Evolutionary conservation across 768 basidiomycete genomes (phyloP).

Genomic region (Tricholoma sp.): DNA sequence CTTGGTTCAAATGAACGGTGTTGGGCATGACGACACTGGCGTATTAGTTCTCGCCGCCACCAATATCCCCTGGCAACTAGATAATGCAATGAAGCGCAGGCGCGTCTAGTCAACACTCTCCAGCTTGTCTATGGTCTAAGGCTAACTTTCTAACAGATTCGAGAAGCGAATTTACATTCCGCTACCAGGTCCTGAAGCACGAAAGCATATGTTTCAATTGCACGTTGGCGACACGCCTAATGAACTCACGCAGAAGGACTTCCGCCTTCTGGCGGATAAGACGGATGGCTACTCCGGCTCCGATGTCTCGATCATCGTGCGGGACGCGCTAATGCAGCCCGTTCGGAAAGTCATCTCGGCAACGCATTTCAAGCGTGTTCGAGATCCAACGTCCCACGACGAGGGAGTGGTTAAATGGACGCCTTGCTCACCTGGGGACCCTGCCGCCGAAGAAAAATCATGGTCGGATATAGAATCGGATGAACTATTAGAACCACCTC

Average conservation of each 20-base stretch:
- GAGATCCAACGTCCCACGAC: constrained; percentile 22
- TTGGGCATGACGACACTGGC: constrained; percentile 95
- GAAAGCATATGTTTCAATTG: constrained; percentile 94
- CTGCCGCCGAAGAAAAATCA: constrained; percentile 75
- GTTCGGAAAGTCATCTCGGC: constrained; percentile 94
- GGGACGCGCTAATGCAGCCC: constrained; percentile 98
- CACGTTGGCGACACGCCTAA: constrained; percentile 94
- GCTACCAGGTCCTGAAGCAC: constrained; percentile 87
- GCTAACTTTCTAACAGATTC: constrained; percentile 46
- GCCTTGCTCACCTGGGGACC: constrained; percentile 94
- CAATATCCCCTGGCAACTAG: constrained; percentile 97
- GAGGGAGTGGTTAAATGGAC: constrained; percentile 61
- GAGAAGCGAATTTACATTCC: constrained; percentile 99
- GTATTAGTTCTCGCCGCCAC: constrained; percentile 96
- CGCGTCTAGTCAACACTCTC: constrained; percentile 24
- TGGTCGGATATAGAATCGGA: constrained; percentile 89
- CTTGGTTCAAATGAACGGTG: constrained; percentile 97
- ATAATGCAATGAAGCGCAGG: constrained; percentile 96
- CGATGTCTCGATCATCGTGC: constrained; percentile 90
- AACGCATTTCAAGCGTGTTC: constrained; percentile 82
- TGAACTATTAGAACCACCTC: constrained; percentile 83
- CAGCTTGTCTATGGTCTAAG: neutral
- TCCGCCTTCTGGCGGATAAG: constrained; percentile 69
- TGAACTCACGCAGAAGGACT: constrained; percentile 73
- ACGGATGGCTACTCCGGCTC: constrained; percentile 96